Evolutionary conservation across 768 basidiomycete species (phyloP).

Genomic region (Russula earlei): DNA sequence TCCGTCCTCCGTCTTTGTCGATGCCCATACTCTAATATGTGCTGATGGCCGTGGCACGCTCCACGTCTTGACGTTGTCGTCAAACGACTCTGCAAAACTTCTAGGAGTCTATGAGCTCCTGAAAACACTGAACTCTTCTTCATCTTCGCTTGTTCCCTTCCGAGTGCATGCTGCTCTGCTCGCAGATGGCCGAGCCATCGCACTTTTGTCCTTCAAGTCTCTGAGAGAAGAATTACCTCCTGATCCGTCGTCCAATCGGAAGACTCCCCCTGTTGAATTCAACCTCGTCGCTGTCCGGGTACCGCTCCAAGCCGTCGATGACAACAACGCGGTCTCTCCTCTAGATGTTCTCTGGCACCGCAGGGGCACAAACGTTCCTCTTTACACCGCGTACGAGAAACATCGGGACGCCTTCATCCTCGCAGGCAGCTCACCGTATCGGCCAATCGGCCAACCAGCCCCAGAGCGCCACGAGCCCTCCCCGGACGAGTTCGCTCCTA

Average conservation of each 20-base stretch:
- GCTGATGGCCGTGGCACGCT: conserved; percentile 65
- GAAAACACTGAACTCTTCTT: conserved; percentile 22
- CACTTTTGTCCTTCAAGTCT: conserved; percentile 52
- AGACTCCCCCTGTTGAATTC: conserved; percentile 36
- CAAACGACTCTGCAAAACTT: conserved; percentile 33
- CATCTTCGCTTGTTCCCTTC: conserved; percentile 30
- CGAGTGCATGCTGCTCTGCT: conserved; percentile 34
- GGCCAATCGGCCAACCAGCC: conserved; percentile 28
- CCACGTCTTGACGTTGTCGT: conserved; percentile 45
- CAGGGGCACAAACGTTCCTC: conserved; percentile 61
- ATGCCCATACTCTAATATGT: conserved; percentile 40
- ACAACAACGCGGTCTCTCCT: conserved; percentile 26
- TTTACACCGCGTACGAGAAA: conserved; percentile 42
- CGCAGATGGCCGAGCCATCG: conserved; percentile 34
- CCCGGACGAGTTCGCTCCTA: conserved; percentile 56
- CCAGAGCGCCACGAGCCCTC: conserved; percentile 44
- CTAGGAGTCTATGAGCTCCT: conserved; percentile 45
- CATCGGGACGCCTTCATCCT: conserved; percentile 42
- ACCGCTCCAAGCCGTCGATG: conserved; percentile 32
- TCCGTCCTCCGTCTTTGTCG: conserved; percentile 56
- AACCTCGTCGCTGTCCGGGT: conserved; percentile 59
- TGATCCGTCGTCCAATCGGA: conserved; percentile 4
- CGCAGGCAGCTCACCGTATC: conserved; percentile 50
- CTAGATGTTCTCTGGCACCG: conserved; percentile 61
- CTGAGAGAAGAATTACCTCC: conserved; percentile 10